Evolutionary conservation across 345 rosid species (phyloP).

Genomic region (Luvunga scandens): DNA sequence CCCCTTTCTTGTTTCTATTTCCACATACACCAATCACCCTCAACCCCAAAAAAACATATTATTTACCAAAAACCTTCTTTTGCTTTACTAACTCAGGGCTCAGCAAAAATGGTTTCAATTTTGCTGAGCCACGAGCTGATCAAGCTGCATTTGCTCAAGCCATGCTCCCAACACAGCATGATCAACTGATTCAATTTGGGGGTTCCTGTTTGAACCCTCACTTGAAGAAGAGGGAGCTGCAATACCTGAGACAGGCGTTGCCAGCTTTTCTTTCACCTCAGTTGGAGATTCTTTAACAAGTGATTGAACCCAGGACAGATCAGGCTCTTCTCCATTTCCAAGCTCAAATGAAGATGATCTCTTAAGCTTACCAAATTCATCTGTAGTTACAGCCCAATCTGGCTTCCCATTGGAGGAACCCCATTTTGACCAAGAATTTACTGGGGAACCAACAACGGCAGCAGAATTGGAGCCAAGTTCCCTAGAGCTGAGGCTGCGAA

Average conservation of each 20-base stretch:
- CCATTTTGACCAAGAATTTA: constrained; percentile 72
- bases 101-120: constrained; percentile 39
- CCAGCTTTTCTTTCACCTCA: constrained; percentile 53
- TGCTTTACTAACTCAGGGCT: constrained; percentile 29
- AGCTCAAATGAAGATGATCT: constrained; percentile 53
- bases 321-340: constrained; percentile 71
- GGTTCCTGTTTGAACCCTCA: constrained; percentile 35
- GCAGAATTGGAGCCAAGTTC: constrained; percentile 56
- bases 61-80: constrained; percentile 53
- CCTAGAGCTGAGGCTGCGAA: constrained; percentile 64
- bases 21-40: constrained; percentile 25
- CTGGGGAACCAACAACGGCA: constrained; percentile 58
- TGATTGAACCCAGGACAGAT: constrained; percentile 88
- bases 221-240: constrained; percentile 31
- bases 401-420: constrained; percentile 82
- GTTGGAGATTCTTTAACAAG: constrained; percentile 73
- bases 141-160: constrained; percentile 87
- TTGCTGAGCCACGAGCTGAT: constrained; percentile 93
- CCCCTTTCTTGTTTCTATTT: constrained; percentile 21
- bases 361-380: constrained; percentile 44
- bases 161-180: constrained; percentile 68
- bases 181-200: constrained; percentile 50
- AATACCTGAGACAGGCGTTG: constrained; percentile 29
- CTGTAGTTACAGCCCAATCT: constrained; percentile 61
- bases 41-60: constrained; percentile 24